These are phyloP conservation scores for Acanthamoeba sp. DNA, from an alignment of 208 protist species.

Conservation along the genomic window DNA sequence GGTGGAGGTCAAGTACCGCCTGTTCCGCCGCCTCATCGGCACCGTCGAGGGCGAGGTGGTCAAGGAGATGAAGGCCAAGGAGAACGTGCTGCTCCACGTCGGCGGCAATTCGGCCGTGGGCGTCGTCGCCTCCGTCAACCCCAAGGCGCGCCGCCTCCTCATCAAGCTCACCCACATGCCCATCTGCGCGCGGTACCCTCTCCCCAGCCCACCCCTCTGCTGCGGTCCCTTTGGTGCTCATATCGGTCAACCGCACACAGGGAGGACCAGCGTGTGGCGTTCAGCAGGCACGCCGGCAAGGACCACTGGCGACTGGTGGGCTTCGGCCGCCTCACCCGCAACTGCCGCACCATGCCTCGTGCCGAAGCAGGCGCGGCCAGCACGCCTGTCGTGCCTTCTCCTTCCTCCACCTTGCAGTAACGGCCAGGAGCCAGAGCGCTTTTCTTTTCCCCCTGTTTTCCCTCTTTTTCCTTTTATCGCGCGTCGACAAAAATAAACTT, in stretches of 20 bases:
- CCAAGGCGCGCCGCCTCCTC: not conserved
- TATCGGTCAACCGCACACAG: not conserved
- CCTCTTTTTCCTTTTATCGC: too few relatives aligned
- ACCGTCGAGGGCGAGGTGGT: not conserved
- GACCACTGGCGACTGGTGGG: conserved; percentile 46
- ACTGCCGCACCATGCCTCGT: not conserved
- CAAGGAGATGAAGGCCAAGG: conserved; percentile 2
- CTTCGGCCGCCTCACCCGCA: conserved; percentile 1
- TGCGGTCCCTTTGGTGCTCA: not conserved
- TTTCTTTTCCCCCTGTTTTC: too few relatives aligned
- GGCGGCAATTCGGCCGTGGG: conserved; percentile 16
- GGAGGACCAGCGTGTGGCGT: conserved; percentile 30
- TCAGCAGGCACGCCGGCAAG: conserved; percentile 15
- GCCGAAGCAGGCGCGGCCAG: not conserved
- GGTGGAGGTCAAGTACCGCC: conserved; percentile 35
- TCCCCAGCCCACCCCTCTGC: not conserved
- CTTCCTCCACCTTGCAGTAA: not conserved
- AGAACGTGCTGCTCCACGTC: conserved; percentile 33
- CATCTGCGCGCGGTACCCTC: not conserved
- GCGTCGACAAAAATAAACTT: too few relatives aligned
- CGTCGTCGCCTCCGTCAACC: not conserved
- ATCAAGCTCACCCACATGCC: conserved; percentile 30
- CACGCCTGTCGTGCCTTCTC: not conserved
- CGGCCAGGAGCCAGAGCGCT: too few relatives aligned
- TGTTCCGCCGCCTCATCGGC: conserved; percentile 16